A percentile compares a stretch with the other conserved stretches of the same genome.
Evolutionary conservation across 495 filamentous ascomycete species (phyloP).

Genomic region (Daldinia grandis): DNA sequence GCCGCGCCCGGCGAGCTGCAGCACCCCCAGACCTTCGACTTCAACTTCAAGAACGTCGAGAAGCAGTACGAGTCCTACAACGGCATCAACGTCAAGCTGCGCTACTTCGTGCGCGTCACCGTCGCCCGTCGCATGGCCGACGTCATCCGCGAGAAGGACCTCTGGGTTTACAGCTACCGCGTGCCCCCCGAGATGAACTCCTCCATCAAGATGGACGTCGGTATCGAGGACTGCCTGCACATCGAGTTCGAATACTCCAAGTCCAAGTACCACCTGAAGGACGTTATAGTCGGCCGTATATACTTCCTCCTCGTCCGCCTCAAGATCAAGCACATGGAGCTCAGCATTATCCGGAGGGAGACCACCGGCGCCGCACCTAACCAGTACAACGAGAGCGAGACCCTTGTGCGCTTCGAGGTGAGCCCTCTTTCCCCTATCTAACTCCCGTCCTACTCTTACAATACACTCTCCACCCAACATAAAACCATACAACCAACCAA

Average conservation of each 20-base stretch:
- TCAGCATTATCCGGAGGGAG: slow-evolving; percentile 96
- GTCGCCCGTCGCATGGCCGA: slow-evolving; percentile 97
- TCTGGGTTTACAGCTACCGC: slow-evolving; percentile 99
- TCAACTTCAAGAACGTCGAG: slow-evolving; percentile 99
- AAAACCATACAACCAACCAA: background rate
- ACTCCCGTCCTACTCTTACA: background rate
- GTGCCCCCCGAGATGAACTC: slow-evolving; percentile 98
- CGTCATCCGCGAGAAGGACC: slow-evolving; percentile 98
- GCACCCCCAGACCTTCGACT: slow-evolving; percentile 97
- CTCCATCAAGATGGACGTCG: slow-evolving; percentile 99
- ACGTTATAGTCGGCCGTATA: slow-evolving; percentile 98
- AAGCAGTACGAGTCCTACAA: slow-evolving; percentile 99
- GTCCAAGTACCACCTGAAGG: slow-evolving; percentile 98
- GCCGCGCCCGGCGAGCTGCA: slow-evolving; percentile 96
- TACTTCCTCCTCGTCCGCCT: slow-evolving; percentile 97
- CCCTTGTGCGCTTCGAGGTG: slow-evolving; percentile 96
- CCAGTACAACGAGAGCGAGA: slow-evolving; percentile 99
- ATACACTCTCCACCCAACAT: background rate
- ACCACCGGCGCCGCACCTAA: slow-evolving; percentile 99
- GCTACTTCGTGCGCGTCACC: slow-evolving; percentile 97
- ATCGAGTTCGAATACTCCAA: slow-evolving; percentile 99
- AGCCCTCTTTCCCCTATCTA: slow-evolving; percentile 32
- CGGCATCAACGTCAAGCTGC: slow-evolving; percentile 98
- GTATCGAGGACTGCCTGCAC: slow-evolving; percentile 98
- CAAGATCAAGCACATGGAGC: slow-evolving; percentile 99